Base-by-base conservation (phyloP, 805 yeast species). In the Wickerhamiella azymoides region DNA sequence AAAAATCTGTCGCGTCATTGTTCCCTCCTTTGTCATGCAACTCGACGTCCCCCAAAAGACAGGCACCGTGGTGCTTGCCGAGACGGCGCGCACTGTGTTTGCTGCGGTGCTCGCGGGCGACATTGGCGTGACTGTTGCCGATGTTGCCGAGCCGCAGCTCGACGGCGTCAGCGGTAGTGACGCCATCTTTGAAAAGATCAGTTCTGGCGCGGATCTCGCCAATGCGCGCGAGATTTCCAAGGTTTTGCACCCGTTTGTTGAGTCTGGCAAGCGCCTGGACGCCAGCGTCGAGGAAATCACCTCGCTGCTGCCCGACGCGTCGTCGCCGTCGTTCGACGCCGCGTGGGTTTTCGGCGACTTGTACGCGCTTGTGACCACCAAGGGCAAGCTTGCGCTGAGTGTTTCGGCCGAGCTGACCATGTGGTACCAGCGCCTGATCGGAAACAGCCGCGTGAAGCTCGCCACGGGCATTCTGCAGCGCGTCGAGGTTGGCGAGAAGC, bases 101-200 rank as follows among this genome's bases (percentile, higher is more conserved):
- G 75, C 76, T 2, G 55, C 67, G 1, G 50, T 61, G 4, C 60
- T 62, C 13, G 66, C 53, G 44, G 52, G 51, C 11, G 37, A 57
- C 10, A 47, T 61, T 14, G 55, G 59, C 38, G 47, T 64, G 25
- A 43, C 52, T 14, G 43, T 51, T 24, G 59, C 59, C 27, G 52
- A 50, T 16, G 61, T 54, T 24, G 52, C 50, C 4, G 50, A 49
- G 24, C 53, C 52, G 36, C 50, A 45, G 27, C 50, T 56, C 26
- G 37, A 37, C 36, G 47, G 21, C 36, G 33, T 40, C 46, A 45
- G 42, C 14, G 49, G 27, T 17, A 37, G 62, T 51, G 55, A 61
- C 40, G 79, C 73, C 57, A 68, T 74, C 36, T 77, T 73, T 36
- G 64, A 67, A 52, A 72, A 62, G 51, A 60, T 73, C 49, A n/a